phyloP scores from a whole-genome alignment of 1,139 yeast genomes.

The Pneumocystis carinii region DNA sequence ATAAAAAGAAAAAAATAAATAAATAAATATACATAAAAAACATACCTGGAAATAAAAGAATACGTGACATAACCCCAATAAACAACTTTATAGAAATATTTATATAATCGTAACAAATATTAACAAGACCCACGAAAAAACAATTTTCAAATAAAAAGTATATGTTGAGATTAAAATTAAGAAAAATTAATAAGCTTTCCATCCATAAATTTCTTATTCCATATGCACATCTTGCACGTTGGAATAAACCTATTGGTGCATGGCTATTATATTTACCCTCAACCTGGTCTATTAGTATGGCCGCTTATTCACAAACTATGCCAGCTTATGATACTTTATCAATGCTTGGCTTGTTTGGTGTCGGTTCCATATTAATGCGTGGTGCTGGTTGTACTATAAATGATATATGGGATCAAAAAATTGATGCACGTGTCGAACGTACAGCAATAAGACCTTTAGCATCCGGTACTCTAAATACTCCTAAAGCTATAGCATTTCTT shows the following conservation, averaged over 20 bases:
- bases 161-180: too few relatives aligned
- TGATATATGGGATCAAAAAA: conserved; percentile 67
- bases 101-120: too few relatives aligned
- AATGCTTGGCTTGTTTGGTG: conserved; percentile 41
- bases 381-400: conserved; percentile 97
- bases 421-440: conserved; percentile 74
- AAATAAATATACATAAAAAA: too few relatives aligned
- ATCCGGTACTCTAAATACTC: conserved; percentile 59
- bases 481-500: conserved; percentile 59
- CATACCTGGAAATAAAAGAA: not conserved
- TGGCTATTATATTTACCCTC: conserved; percentile 67
- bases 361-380: conserved; percentile 83
- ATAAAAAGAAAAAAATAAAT: conserved; percentile 16
- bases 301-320: conserved; percentile 58
- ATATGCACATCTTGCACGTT: conserved; percentile 76
- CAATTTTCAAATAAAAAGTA: too few relatives aligned
- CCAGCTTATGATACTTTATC: conserved; percentile 47
- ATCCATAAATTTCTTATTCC: conserved; percentile 29
- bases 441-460: conserved; percentile 86
- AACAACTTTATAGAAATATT: too few relatives aligned
- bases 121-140: too few relatives aligned
- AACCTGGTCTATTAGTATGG: conserved; percentile 73
- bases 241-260: conserved; percentile 92
- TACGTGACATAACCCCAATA: not conserved
- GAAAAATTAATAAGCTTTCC: too few relatives aligned